Percentiles rank a stretch among this genome's conserved stretches.
phyloP scores from a whole-genome alignment of 441 rosid species.

The Omphalea diandra region DNA sequence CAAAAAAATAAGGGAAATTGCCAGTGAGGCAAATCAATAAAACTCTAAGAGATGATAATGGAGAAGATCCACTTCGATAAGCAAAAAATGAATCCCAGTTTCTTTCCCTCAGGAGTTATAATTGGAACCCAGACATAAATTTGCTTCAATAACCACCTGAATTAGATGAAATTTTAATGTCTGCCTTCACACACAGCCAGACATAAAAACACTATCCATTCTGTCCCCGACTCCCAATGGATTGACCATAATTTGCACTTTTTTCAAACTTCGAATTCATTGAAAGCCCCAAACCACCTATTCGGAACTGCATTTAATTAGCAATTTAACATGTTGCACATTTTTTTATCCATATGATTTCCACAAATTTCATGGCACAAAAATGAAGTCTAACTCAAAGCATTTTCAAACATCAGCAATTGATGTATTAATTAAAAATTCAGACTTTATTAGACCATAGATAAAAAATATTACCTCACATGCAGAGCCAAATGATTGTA shows the following conservation, averaged over 20 bases:
- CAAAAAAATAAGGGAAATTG: too few relatives aligned
- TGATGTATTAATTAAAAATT: background rate
- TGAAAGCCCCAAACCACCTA: background rate
- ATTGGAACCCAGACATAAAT: background rate
- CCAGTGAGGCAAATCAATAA: background rate
- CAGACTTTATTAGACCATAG: background rate
- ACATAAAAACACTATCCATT: background rate
- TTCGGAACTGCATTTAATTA: background rate
- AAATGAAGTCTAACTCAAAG: background rate
- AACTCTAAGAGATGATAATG: background rate
- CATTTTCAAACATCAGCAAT: constrained; percentile 6
- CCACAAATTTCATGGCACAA: background rate
- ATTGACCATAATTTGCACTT: background rate
- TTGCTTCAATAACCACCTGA: background rate
- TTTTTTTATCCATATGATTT: background rate
- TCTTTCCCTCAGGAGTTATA: background rate
- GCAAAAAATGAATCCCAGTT: background rate
- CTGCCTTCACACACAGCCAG: background rate
- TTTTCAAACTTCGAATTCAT: background rate
- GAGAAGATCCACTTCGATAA: background rate
- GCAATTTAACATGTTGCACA: background rate
- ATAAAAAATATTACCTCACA: constrained; percentile 46
- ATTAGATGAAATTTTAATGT: background rate
- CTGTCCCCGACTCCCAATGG: background rate
- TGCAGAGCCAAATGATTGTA: constrained; percentile 47